Evolutionary conservation across 177 flowering plant genomes (phyloP), one percentile per base, ranked within the genome.

Genomic region (Vitis hybrid): DNA sequence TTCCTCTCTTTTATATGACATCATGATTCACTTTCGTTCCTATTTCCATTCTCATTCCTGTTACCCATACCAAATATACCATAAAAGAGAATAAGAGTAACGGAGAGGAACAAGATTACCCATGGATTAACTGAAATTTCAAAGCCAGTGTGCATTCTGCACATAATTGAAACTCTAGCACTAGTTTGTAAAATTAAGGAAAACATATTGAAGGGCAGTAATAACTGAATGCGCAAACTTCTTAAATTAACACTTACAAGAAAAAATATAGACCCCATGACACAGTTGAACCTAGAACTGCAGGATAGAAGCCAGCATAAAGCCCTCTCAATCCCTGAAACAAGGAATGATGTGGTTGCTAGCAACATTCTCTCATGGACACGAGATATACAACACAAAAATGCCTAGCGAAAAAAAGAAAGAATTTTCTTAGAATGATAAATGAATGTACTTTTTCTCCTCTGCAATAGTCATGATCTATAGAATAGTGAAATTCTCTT

Each of bases 211-310:
- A 64, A 30, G 3, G 2, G 32, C 19, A 39, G 5, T 11, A 56
- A 51, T 34, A 5, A 5, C 18, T 0, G 4, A 51, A n/a, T 52
- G 55, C 18, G 1, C 8, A 50, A 11, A 67, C 11, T 23, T 57
- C 64, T 65, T 12, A 51, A 52, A 60, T 50, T 56, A 51, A 19
- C 26, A 82, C 97, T 91, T 84, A 93, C 98, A 94, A 93, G 87
- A 86, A 93, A 84, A 94, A 94, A 74, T 93, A 94, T 64, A 94
- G 79, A 62, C 91, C 95, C 98, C 98, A 94, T n/a, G 99, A 94
- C 77, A 94, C 56, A 71, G 94, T 85, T 56, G 99, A 94, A 51
- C 99, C 99, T 62, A 93, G 78, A 73, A 94, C 95, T 1, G 98
- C 91, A 67, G 99, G 99, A 75, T 60, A 76, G 60, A 91, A 91